A percentile compares a stretch with the other conserved stretches of the same genome.
phyloP scores from a whole-genome alignment of 352 stramenopile species.

The Globisporangium emineosum region DNA sequence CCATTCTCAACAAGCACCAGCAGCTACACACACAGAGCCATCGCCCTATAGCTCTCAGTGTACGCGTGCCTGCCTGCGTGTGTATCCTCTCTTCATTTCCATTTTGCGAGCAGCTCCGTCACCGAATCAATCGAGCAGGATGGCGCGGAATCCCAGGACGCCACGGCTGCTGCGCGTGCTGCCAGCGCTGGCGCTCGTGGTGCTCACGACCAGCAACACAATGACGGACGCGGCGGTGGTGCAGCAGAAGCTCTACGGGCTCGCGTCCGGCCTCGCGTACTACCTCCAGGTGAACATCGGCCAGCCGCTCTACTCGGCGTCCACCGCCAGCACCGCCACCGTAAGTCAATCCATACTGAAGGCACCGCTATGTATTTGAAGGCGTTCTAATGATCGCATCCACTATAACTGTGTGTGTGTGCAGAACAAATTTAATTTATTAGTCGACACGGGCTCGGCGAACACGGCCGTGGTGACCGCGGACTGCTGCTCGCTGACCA shows the following conservation, averaged over 20 bases:
- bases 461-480: slow-evolving; percentile 79
- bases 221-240: slow-evolving; percentile 23
- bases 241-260: slow-evolving; percentile 70
- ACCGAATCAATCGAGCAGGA: background rate
- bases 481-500: slow-evolving; percentile 67
- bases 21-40: background rate
- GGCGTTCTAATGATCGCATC: background rate
- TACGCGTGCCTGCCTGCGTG: slow-evolving; percentile 1
- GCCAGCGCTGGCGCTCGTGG: slow-evolving; percentile 3
- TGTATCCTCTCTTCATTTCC: background rate
- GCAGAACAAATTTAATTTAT: slow-evolving; percentile 59
- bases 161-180: background rate
- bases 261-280: slow-evolving; percentile 65
- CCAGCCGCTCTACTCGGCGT: slow-evolving; percentile 34
- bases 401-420: background rate
- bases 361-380: no score
- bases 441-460: slow-evolving; percentile 77
- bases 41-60: background rate
- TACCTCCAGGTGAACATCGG: slow-evolving; percentile 54
- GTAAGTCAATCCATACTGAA: slow-evolving; percentile 11
- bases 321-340: slow-evolving; percentile 25
- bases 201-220: background rate
- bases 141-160: background rate
- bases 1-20: background rate
- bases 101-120: slow-evolving; percentile 2